phyloP scores from a whole-genome alignment of 768 basidiomycete genomes.

The Coprinopsis strossmayeri region DNA sequence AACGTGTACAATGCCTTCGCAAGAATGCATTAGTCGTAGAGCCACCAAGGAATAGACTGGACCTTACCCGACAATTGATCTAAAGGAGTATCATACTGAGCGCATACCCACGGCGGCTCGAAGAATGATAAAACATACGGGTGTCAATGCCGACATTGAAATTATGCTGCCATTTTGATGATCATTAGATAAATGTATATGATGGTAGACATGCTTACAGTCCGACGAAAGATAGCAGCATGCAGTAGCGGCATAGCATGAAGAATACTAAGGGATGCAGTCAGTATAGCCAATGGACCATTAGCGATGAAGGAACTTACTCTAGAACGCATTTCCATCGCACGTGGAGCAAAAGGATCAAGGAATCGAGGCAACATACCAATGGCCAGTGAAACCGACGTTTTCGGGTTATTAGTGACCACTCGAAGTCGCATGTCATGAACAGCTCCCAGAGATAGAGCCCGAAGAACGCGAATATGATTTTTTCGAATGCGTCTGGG shows the following conservation, averaged over 20 bases:
- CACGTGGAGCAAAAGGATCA: background rate
- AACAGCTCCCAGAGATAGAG: conserved; percentile 65
- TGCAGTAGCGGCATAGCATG: conserved; percentile 67
- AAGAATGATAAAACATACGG: conserved; percentile 33
- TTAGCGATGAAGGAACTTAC: no score
- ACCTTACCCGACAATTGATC: conserved; percentile 57
- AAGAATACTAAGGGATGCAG: conserved; percentile 46
- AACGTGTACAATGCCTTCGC: conserved; percentile 57
- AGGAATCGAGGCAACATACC: conserved; percentile 32
- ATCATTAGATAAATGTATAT: no score
- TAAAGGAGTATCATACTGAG: conserved; percentile 15
- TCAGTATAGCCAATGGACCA: no score
- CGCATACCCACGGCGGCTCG: no score
- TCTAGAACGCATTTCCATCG: background rate
- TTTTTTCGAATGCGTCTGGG: conserved; percentile 50
- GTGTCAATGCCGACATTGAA: conserved; percentile 44
- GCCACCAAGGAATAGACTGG: background rate
- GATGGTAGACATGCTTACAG: no score
- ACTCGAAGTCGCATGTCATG: conserved; percentile 59
- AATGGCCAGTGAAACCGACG: conserved; percentile 65
- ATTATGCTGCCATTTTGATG: no score
- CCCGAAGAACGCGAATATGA: conserved; percentile 60
- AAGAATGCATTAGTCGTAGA: no score
- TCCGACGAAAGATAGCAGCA: conserved; percentile 59
- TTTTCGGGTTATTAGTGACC: conserved; percentile 51